A percentile compares a stretch with the other conserved stretches of the same genome.
These are phyloP conservation scores for Geosmithia flava DNA, from an alignment of 2,329 filamentous ascomycete genomes.

Conservation along the genomic window DNA sequence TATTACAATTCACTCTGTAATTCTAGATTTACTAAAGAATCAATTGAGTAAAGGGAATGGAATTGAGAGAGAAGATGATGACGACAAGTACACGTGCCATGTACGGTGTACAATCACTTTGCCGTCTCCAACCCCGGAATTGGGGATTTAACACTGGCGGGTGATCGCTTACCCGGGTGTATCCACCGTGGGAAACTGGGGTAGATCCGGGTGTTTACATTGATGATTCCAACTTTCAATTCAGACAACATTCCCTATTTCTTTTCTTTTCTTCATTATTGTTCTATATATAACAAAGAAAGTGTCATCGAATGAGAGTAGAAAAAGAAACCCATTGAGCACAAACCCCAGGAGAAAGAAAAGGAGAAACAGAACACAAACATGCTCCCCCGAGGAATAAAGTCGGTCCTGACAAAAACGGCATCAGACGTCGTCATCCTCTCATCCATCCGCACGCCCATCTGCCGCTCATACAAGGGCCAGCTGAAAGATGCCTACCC, in stretches of 20 bases:
- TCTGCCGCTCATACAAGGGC: slow-evolving; percentile 75
- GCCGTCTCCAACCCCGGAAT: slow-evolving; percentile 1
- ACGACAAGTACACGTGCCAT: too few species aligned
- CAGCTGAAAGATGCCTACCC: slow-evolving; percentile 79
- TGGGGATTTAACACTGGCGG: too few species aligned
- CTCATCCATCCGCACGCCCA: slow-evolving; percentile 78
- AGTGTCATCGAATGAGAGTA: too few species aligned
- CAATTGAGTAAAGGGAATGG: too few species aligned
- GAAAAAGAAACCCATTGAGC: too few species aligned
- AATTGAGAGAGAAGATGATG: too few species aligned
- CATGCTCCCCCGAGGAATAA: slow-evolving; percentile 5
- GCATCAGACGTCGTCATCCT: slow-evolving; percentile 79
- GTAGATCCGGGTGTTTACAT: too few species aligned
- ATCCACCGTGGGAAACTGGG: not conserved
- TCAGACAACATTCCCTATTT: not conserved
- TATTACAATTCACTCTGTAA: too few species aligned
- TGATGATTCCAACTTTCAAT: too few species aligned
- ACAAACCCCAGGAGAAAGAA: too few species aligned
- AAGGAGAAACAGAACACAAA: not conserved
- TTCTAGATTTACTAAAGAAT: too few species aligned
- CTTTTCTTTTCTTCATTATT: not conserved
- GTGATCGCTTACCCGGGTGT: not conserved
- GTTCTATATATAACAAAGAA: too few species aligned
- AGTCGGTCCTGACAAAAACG: slow-evolving; percentile 60
- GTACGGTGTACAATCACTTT: not conserved